Conservation (phyloP, 345 rosid genomes). For the Dovyalis caffra region DNA sequence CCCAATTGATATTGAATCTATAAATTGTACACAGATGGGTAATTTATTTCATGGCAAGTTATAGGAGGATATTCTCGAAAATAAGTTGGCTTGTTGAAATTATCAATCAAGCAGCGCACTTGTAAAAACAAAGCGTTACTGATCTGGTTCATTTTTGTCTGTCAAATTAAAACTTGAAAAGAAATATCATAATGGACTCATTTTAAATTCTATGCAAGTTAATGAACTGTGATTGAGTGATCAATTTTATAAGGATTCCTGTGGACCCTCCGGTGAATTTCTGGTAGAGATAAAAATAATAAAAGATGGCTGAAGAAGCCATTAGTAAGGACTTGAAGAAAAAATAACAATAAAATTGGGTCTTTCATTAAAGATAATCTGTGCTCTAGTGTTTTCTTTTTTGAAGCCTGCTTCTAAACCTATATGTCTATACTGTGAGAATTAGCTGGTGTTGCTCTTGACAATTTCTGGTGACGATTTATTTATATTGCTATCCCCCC, state of each 20-base stretch:
- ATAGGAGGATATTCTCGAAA: background rate
- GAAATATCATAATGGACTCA: background rate
- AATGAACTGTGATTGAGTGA: background rate
- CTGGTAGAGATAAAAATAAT: background rate
- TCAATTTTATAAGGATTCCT: background rate
- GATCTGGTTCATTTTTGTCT: background rate
- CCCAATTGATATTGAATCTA: background rate
- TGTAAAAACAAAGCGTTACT: background rate
- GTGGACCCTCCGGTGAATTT: background rate
- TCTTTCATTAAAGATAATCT: background rate
- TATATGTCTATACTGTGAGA: background rate
- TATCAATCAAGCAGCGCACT: background rate
- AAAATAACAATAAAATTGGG: background rate
- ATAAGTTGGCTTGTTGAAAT: background rate
- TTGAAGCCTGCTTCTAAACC: background rate
- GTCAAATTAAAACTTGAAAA: background rate
- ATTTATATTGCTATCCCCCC: background rate
- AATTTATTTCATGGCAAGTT: background rate
- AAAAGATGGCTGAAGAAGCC: background rate
- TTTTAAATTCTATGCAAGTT: background rate
- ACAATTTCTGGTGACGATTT: background rate
- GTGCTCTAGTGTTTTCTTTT: background rate
- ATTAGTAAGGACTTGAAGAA: background rate
- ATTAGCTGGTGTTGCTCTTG: background rate
- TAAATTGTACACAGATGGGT: background rate